Conservation (phyloP, 306 rosid species). For the Echinosophora koreensis region DNA sequence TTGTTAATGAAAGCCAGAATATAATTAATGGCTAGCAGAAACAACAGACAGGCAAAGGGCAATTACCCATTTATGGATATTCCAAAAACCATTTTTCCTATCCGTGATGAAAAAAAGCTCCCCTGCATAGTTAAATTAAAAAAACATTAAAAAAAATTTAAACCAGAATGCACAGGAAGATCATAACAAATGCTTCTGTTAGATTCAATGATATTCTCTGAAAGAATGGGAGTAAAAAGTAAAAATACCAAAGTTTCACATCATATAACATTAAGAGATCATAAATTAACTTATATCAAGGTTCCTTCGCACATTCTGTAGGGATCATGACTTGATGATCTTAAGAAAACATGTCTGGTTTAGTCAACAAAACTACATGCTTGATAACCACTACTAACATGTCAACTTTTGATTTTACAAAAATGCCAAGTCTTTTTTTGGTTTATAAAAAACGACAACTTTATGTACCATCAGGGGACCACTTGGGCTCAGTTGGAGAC, state of each 20-base stretch:
- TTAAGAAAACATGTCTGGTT: background rate
- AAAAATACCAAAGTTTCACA: conserved; percentile 12
- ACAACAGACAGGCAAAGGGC: conserved; percentile 17
- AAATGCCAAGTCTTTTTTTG: background rate
- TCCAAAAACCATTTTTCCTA: conserved; percentile 88
- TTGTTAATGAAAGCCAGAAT: background rate
- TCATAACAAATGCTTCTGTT: conserved; percentile 30
- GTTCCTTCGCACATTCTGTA: background rate
- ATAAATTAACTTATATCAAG: conserved; percentile 19
- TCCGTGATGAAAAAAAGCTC: conserved; percentile 88
- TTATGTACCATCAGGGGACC: conserved; percentile 82
- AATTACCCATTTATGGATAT: conserved; percentile 92
- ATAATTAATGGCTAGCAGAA: conserved; percentile 19
- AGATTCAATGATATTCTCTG: conserved; percentile 2
- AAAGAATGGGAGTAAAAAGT: conserved; percentile 21
- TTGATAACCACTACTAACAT: background rate
- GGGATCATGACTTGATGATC: conserved; percentile 5
- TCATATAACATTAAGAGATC: conserved; percentile 10
- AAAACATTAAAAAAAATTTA: conserved; percentile 4
- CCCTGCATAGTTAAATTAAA: conserved; percentile 68
- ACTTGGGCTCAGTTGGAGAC: conserved; percentile 96
- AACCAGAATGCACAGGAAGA: conserved; percentile 24
- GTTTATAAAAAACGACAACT: conserved; percentile 10
- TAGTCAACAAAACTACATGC: conserved; percentile 31
- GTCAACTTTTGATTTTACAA: conserved; percentile 12